Evolutionary conservation across 805 yeast species (phyloP).

Genomic region (Saccharomycopsis guyanensis): DNA sequence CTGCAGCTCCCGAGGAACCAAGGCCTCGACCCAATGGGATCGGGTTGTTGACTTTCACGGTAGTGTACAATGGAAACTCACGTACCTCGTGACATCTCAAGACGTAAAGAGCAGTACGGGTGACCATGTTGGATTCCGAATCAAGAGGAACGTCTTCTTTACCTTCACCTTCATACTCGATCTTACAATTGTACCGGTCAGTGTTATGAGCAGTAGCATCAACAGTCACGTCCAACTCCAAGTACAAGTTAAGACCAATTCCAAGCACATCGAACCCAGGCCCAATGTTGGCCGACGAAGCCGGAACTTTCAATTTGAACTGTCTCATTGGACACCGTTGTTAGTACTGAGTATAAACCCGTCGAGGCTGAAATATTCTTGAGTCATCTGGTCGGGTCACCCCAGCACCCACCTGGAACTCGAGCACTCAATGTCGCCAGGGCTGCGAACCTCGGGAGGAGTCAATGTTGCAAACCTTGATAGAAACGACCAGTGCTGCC

Average conservation of each 20-base stretch:
- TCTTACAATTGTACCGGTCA: slow-evolving; percentile 61
- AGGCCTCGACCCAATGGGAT: slow-evolving; percentile 95
- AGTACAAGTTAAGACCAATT: slow-evolving; percentile 69
- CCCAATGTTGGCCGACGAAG: slow-evolving; percentile 96
- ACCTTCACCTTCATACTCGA: slow-evolving; percentile 76
- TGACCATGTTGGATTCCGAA: slow-evolving; percentile 76
- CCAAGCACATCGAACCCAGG: slow-evolving; percentile 98
- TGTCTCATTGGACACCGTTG: slow-evolving; percentile 35
- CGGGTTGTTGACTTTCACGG: slow-evolving; percentile 74
- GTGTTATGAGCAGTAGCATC: slow-evolving; percentile 39
- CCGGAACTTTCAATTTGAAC: slow-evolving; percentile 74
- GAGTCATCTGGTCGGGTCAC: too few relatives aligned
- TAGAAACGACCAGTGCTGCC: too few relatives aligned
- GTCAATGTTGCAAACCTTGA: too few relatives aligned
- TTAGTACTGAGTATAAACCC: background rate
- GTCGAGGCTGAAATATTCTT: background rate
- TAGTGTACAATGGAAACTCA: slow-evolving; percentile 78
- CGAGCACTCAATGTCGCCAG: slow-evolving; percentile 4
- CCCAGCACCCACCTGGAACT: too few relatives aligned
- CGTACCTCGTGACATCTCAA: slow-evolving; percentile 73
- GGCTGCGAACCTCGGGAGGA: too few relatives aligned
- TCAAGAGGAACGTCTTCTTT: slow-evolving; percentile 69
- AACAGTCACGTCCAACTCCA: slow-evolving; percentile 61
- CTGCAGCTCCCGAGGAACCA: slow-evolving; percentile 98
- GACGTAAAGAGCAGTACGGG: slow-evolving; percentile 88